Evolutionary conservation across 1,284 basidiomycete genomes (phyloP).

Genomic region (Rhodotorula sp.): DNA sequence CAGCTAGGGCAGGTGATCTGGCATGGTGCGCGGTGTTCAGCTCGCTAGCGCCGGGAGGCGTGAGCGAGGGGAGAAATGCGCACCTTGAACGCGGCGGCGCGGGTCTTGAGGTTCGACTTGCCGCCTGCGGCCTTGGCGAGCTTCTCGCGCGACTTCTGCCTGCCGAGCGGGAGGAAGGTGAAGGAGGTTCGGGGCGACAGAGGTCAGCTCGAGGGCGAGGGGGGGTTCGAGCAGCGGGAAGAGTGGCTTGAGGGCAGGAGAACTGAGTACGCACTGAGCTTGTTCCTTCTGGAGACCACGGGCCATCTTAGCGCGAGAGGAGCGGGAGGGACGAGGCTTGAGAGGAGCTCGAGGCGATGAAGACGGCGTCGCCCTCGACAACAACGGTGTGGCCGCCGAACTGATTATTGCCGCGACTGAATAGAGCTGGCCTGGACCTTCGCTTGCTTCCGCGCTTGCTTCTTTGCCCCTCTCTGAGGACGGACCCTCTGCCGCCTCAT

Average conservation of each 20-base stretch:
- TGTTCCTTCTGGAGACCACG: constrained; percentile 13
- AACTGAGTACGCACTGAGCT: constrained; percentile 1
- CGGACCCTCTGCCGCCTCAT: no score
- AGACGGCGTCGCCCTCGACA: no score
- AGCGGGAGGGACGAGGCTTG: neutral
- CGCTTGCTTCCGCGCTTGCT: no score
- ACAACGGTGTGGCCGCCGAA: no score
- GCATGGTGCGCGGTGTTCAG: no score
- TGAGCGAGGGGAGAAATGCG: neutral
- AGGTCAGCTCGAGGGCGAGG: neutral
- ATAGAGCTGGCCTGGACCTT: no score
- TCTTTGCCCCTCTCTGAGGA: no score
- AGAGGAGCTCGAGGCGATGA: neutral
- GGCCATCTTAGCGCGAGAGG: neutral
- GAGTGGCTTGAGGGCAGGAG: neutral
- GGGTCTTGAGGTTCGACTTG: constrained; percentile 14
- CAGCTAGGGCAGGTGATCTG: constrained; percentile 6
- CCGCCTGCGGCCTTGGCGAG: constrained; percentile 6
- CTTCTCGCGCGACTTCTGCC: constrained; percentile 6
- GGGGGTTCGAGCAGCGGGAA: neutral
- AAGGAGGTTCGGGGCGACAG: no score
- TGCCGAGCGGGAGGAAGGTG: neutral
- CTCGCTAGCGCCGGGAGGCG: neutral
- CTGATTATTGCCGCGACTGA: no score
- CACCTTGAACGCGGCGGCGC: constrained; percentile 17